phyloP scores from a whole-genome alignment of 1,139 yeast species.

The Blastobotrys indianensis region DNA sequence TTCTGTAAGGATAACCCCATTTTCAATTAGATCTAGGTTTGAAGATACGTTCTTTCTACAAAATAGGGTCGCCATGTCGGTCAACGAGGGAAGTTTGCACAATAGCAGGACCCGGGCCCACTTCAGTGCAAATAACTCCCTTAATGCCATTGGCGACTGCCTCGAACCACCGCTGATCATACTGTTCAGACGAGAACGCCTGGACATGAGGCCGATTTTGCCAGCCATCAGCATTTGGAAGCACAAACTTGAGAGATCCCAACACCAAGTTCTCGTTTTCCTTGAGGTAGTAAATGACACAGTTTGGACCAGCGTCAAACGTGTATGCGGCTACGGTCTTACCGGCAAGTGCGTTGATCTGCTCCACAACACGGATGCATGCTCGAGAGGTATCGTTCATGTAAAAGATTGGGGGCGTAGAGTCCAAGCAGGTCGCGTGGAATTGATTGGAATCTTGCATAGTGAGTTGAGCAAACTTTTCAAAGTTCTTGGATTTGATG shows the following conservation, averaged over 20 bases:
- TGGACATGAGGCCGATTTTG: conserved; percentile 35
- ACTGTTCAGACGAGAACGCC: conserved; percentile 33
- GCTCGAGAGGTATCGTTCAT: conserved; percentile 91
- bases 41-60: no score
- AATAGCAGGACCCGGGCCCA: conserved; percentile 73
- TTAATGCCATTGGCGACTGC: conserved; percentile 66
- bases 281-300: conserved; percentile 82
- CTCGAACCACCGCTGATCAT: conserved; percentile 41
- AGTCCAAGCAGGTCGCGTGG: conserved; percentile 95
- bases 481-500: conserved; percentile 65
- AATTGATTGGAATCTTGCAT: conserved; percentile 96
- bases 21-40: no score
- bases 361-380: conserved; percentile 75
- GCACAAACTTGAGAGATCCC: conserved; percentile 36
- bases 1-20: background rate
- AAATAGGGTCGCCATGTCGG: conserved; percentile 12
- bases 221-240: conserved; percentile 69
- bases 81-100: conserved; percentile 15
- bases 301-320: conserved; percentile 98
- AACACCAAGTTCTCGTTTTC: conserved; percentile 61
- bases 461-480: conserved; percentile 77
- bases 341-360: conserved; percentile 59
- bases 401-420: conserved; percentile 92
- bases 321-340: conserved; percentile 86
- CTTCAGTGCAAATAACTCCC: conserved; percentile 72